phyloP scores from a whole-genome alignment of 768 basidiomycete genomes.

The Lactarius deliciosus region DNA sequence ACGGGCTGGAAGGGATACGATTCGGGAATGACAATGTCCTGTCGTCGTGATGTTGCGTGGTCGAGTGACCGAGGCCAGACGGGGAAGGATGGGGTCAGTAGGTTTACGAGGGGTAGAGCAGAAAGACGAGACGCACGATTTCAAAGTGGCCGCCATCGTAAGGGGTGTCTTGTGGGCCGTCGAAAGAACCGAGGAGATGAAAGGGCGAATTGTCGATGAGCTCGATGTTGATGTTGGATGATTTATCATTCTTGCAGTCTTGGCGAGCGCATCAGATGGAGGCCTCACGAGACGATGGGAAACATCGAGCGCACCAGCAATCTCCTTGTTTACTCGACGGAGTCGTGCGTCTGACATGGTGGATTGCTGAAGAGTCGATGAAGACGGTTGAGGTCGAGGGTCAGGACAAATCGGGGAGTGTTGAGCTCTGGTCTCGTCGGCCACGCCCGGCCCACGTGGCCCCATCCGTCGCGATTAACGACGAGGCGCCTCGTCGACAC shows the following conservation, averaged over 20 bases:
- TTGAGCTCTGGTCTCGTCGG: not conserved
- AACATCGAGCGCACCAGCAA: constrained; percentile 56
- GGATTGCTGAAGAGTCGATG: not conserved
- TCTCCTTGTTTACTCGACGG: constrained; percentile 92
- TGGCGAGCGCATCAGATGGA: constrained; percentile 12
- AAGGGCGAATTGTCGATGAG: constrained; percentile 88
- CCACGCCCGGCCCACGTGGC: constrained; percentile 8
- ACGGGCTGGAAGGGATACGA: constrained; percentile 91
- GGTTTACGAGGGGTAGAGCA: not conserved
- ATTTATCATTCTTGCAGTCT: constrained; percentile 97
- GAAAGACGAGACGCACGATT: constrained; percentile 58
- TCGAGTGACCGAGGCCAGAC: not conserved
- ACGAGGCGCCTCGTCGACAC: not conserved
- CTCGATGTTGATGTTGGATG: constrained; percentile 81
- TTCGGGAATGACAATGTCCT: constrained; percentile 94
- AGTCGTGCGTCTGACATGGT: constrained; percentile 66
- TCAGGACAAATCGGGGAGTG: not conserved
- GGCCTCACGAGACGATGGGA: not conserved
- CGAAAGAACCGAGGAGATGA: constrained; percentile 88
- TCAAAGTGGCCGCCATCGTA: constrained; percentile 91
- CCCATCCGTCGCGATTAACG: not conserved
- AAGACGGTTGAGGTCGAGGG: constrained; percentile 18
- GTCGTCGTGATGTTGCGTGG: constrained; percentile 19
- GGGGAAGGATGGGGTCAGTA: not conserved
- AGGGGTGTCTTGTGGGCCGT: constrained; percentile 89